Evolutionary conservation across 139 green algal genomes (phyloP).

Genomic region (Chlamydomonas sphaeroides): DNA sequence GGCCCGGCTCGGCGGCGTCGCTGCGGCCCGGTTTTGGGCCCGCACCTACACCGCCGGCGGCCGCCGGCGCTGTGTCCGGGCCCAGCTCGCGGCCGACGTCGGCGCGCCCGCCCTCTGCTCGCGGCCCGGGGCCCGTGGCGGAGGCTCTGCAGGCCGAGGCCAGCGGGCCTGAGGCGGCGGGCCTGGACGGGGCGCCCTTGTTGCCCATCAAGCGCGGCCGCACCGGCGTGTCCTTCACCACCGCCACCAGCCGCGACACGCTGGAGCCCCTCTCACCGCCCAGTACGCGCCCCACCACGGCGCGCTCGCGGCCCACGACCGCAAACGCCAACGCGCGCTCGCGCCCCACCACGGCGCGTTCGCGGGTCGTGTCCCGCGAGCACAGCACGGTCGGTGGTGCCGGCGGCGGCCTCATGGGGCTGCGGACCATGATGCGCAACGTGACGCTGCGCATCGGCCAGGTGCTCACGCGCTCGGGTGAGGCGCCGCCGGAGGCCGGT

Average conservation of each 20-base stretch:
- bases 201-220: neutral
- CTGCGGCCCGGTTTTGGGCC: too few species aligned
- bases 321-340: too few species aligned
- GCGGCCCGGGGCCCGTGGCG: neutral
- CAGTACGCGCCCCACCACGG: too few species aligned
- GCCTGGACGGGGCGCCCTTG: too few species aligned
- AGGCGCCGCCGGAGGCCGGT: neutral
- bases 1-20: too few species aligned
- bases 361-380: conserved; percentile 13
- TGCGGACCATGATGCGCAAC: conserved; percentile 13
- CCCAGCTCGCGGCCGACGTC: too few species aligned
- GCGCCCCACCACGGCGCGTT: neutral
- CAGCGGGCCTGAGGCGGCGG: neutral
- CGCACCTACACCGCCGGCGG: too few species aligned
- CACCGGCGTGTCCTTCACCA: conserved; percentile 15
- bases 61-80: too few species aligned
- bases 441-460: conserved; percentile 19
- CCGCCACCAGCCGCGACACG: neutral
- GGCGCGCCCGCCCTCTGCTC: too few species aligned
- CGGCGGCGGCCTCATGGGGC: neutral
- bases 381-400: neutral
- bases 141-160: neutral
- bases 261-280: neutral
- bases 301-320: too few species aligned
- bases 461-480: neutral